These are phyloP conservation scores for Echeveria elegans DNA, from an alignment of 164 flowering plant genomes.

Conservation along the genomic window DNA sequence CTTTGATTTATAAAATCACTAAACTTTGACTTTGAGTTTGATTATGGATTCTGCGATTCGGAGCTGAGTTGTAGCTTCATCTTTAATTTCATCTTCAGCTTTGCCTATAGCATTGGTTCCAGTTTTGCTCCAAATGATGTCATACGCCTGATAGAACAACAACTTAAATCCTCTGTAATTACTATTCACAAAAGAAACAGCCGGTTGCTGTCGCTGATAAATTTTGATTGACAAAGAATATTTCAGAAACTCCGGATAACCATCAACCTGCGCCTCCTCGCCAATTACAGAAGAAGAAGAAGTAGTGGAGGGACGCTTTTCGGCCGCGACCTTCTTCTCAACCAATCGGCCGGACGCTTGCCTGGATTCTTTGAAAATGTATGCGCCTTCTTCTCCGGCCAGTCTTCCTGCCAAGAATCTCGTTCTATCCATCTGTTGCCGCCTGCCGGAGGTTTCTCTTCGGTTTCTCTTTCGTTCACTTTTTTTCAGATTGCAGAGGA, in stretches of 20 bases:
- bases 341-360: constrained; percentile 49
- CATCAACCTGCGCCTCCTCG: constrained; percentile 40
- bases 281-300: constrained; percentile 12
- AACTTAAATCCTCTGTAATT: constrained; percentile 23
- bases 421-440: constrained; percentile 26
- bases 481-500: background rate
- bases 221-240: constrained; percentile 64
- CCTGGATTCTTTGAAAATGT: constrained; percentile 74
- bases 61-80: too few relatives aligned
- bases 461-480: too few relatives aligned
- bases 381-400: constrained; percentile 76
- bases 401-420: constrained; percentile 75
- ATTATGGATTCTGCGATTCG: too few relatives aligned
- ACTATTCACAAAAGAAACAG: constrained; percentile 22
- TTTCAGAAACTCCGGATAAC: constrained; percentile 69
- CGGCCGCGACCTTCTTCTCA: constrained; percentile 23
- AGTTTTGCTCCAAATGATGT: too few relatives aligned
- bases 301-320: constrained; percentile 15
- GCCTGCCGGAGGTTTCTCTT: too few relatives aligned
- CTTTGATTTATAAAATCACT: too few relatives aligned
- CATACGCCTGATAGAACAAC: too few relatives aligned
- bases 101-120: too few relatives aligned
- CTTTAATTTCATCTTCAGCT: too few relatives aligned
- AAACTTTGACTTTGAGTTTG: too few relatives aligned
- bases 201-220: constrained; percentile 15